A percentile compares a stretch with the other conserved stretches of the same genome.
phyloP scores from a whole-genome alignment of 768 basidiomycete species.

The Psilocybe sp. region DNA sequence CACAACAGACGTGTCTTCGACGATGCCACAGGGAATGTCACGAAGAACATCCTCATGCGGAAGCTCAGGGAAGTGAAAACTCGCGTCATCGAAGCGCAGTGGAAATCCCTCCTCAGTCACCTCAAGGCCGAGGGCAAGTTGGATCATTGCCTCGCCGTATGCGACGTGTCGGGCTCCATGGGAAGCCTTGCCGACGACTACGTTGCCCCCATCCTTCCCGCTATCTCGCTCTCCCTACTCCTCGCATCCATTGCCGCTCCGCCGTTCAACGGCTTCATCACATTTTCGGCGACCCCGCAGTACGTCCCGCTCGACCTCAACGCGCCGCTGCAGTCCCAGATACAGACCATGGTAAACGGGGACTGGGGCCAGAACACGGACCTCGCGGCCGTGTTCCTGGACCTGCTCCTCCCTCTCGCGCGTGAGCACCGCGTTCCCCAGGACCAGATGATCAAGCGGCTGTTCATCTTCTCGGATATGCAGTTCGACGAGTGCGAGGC shows the following conservation, averaged over 20 bases:
- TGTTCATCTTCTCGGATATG: conserved; percentile 81
- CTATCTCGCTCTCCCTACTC: conserved; percentile 64
- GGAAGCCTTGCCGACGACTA: conserved; percentile 25
- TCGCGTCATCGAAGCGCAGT: conserved; percentile 61
- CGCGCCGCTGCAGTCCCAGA: conserved; percentile 32
- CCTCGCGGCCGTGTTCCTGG: conserved; percentile 56
- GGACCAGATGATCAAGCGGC: conserved; percentile 72
- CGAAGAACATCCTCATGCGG: conserved; percentile 22
- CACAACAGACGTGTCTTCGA: neutral
- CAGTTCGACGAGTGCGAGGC: conserved; percentile 51
- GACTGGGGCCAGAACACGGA: conserved; percentile 62
- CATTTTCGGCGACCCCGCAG: conserved; percentile 54
- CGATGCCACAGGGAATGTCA: neutral
- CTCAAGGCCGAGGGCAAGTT: conserved; percentile 54
- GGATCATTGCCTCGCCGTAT: conserved; percentile 62
- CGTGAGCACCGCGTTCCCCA: conserved; percentile 50
- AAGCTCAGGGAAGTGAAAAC: conserved; percentile 30
- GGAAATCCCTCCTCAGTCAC: conserved; percentile 54
- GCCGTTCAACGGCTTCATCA: conserved; percentile 70
- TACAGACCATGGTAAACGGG: conserved; percentile 30
- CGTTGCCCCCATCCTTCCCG: conserved; percentile 52
- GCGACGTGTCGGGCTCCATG: conserved; percentile 79
- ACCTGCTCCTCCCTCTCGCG: conserved; percentile 63
- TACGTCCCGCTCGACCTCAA: conserved; percentile 48
- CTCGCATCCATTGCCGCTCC: conserved; percentile 59